Base-by-base conservation (phyloP, 2,329 filamentous ascomycete species). In the Penicillium sp. region DNA sequence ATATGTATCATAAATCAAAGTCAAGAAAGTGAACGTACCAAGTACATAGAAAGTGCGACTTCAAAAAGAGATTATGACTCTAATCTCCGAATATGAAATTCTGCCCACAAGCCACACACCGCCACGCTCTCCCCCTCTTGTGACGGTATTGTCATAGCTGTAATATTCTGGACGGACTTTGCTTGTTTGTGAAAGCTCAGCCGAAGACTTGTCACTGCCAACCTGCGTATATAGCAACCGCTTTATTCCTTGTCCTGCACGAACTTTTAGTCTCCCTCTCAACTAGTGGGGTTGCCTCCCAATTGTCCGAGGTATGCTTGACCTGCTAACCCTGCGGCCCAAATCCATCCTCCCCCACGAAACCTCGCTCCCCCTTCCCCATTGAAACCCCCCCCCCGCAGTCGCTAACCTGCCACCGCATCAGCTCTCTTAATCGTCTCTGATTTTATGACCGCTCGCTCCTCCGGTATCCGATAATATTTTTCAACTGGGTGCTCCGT, bases 281-380 rank as follows among this genome's bases (percentile, higher is more conserved):
- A 23, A 22, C n/a, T 24, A 20, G 18, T 37, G 27, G 50, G 32
- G 22, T 39, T 23, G 42, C 40, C 46, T 52, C 46, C 41, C 54
- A 58, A 61, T 62, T 59, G 50, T 59, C 44, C 37, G 45, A 60
- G 58, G 59, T 64, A 60, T 56, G 57, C 50, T 56, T 43, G 39
- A 24, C 46, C 49, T 55, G 49, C 47, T 54, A 55, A 57, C 56
- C 50, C 56, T 51, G 63, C 61, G 61, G 62, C 64, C 62, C 63
- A 63, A 65, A 62, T 62, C 64, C 18, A 20, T 4, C 18, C 18
- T n/a, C 18, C 18, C 65, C 65, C 64, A 65, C 65, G 63, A 65
- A 67, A 62, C 63, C 60, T 65, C 65, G 51, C 58, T 58, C 61
- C 57, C 42, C 57, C 60, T 63, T 57, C 51, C 50, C 52, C 55